phyloP scores from a whole-genome alignment of 75 land plant species.

The Gnetum montanum region DNA sequence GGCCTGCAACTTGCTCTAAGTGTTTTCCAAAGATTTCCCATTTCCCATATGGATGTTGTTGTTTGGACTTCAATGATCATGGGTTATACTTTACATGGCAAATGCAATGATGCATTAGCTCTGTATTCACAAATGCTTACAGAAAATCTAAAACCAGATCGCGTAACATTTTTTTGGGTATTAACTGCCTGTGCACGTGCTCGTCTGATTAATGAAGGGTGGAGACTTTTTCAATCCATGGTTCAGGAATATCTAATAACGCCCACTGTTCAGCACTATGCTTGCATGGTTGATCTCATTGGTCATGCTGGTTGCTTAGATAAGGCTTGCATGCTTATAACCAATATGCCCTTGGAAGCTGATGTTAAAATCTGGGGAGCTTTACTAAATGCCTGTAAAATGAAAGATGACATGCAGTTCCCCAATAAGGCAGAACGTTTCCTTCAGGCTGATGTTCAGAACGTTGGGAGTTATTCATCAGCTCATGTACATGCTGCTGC shows the following conservation, averaged over 20 bases:
- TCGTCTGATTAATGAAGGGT: conserved; percentile 46
- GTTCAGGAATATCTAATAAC: conserved; percentile 23
- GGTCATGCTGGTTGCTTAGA: conserved; percentile 37
- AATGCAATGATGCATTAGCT: neutral
- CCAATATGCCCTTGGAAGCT: conserved; percentile 60
- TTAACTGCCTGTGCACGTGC: conserved; percentile 42
- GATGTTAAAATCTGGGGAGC: conserved; percentile 42
- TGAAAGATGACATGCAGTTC: conserved; percentile 41
- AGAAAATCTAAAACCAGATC: neutral
- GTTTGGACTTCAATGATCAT: neutral
- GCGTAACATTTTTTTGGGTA: conserved; percentile 23
- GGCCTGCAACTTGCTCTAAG: conserved; percentile 2
- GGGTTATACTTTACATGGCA: neutral
- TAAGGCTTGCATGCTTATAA: conserved; percentile 63
- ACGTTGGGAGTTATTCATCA: no score
- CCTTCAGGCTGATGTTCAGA: conserved; percentile 2
- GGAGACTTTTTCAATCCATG: conserved; percentile 51
- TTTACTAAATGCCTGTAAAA: conserved; percentile 41
- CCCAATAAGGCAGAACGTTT: conserved; percentile 15
- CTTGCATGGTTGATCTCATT: conserved; percentile 43
- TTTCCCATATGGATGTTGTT: neutral
- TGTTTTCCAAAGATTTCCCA: neutral
- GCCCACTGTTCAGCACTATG: conserved; percentile 58
- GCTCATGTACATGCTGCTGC: no score
- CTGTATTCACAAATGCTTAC: neutral